Base-by-base conservation (phyloP, 176 grass and related monocot species). In the Typha latifolia region DNA sequence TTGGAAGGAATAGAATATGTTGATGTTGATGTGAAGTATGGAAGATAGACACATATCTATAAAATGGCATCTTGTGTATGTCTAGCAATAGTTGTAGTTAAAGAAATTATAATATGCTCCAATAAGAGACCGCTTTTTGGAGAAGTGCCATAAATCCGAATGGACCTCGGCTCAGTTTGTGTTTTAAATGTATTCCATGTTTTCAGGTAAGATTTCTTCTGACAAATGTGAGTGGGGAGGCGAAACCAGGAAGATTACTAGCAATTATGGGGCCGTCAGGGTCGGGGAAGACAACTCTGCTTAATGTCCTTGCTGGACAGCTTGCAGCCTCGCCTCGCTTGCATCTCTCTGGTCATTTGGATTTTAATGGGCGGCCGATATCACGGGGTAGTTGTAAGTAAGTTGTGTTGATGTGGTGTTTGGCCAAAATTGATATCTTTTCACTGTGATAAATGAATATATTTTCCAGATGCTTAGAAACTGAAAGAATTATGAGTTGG, bases 191-290 rank as follows among this genome's bases (percentile, higher is more conserved):
- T 32, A 23, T 16, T 34, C 22, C 12, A 5, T 27, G 29, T 49
- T 62, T 3, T 16, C 59, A 96, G 92, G 74, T 84, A 32, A 91
- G 88, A 81, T 97, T 97, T 76, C 32, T 97, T 65, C 72, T 97
- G 67, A 82, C 85, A 23, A 92, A 87, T 78, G 64, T 89, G 32
- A 84, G 78, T 0, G 93, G 93, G 9, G 80, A 90, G 81, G 93
- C 88, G 0, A 97, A 84, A 74, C 83, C 93, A 0, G 93, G 93
- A 70, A 80, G 85, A 71, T 74, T 97, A 64, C 62, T 92, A 4
- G 88, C 88, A 26, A 78, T 97, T 57, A 97, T 97, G 93, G 93
- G 93, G 32, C 85, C 94, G 1, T 92, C 94, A 0, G 94, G 94
- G 2, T 92, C 94, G 0, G 89, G 94, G 23, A 97, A 97, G 77